phyloP scores from a whole-genome alignment of 495 filamentous ascomycete genomes.

The Rusavskia elegans region DNA sequence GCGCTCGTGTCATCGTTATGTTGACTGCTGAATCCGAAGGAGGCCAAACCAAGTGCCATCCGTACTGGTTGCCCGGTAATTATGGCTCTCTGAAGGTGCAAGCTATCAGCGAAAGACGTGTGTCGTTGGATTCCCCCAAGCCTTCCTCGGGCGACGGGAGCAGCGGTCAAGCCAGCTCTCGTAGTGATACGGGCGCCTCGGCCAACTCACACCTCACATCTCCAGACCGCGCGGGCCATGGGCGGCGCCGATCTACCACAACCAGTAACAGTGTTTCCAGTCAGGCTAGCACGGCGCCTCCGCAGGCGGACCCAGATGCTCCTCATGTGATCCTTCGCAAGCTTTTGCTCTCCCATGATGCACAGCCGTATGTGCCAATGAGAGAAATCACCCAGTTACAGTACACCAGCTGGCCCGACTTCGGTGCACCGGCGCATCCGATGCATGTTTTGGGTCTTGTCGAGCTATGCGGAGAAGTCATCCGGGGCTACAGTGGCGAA shows the following conservation, averaged over 20 bases:
- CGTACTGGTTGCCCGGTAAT: constrained; percentile 70
- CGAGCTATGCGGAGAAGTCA: constrained; percentile 57
- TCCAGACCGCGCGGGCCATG: neutral
- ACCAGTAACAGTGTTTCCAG: constrained; percentile 7
- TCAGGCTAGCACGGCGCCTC: constrained; percentile 9
- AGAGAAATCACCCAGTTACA: constrained; percentile 93
- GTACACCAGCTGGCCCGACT: constrained; percentile 90
- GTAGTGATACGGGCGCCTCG: neutral
- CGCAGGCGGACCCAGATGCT: constrained; percentile 28
- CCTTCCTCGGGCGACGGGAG: constrained; percentile 3
- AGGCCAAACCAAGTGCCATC: constrained; percentile 87
- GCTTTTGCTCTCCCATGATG: constrained; percentile 64
- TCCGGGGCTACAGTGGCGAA: constrained; percentile 19
- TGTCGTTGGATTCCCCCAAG: constrained; percentile 47
- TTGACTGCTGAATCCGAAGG: constrained; percentile 92
- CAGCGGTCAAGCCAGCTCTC: neutral
- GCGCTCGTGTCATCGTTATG: constrained; percentile 87
- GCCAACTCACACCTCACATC: neutral
- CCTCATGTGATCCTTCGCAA: constrained; percentile 75
- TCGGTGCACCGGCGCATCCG: constrained; percentile 82
- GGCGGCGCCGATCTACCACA: constrained; percentile 13
- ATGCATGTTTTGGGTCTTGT: constrained; percentile 72
- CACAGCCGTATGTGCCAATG: constrained; percentile 67
- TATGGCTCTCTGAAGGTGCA: constrained; percentile 72
- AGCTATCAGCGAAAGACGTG: constrained; percentile 60